Percentiles rank a stretch among this genome's conserved stretches.
Conservation (phyloP, 2,329 filamentous ascomycete genomes). For the Keithomyces neogunnii region DNA sequence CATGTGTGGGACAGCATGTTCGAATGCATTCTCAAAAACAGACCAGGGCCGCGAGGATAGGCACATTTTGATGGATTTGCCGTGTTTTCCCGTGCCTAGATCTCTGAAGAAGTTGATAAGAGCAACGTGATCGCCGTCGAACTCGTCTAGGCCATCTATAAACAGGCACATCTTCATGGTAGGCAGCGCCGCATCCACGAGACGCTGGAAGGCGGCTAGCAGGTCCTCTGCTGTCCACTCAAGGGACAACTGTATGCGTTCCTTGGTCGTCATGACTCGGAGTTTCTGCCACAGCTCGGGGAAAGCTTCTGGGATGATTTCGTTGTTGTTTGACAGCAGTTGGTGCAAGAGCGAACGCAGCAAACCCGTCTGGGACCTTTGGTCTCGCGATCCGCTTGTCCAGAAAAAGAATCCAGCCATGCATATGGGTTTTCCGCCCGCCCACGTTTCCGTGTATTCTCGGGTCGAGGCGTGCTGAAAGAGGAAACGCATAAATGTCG, state of each 20-base stretch:
- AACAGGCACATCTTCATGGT: slow-evolving; percentile 19
- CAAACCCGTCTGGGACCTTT: slow-evolving; percentile 27
- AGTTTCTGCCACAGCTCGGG: slow-evolving; percentile 20
- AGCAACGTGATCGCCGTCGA: slow-evolving; percentile 19
- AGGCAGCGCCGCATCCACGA: slow-evolving; percentile 13
- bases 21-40: slow-evolving; percentile 18
- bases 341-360: slow-evolving; percentile 28
- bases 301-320: slow-evolving; percentile 17
- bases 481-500: slow-evolving; percentile 33
- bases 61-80: slow-evolving; percentile 20
- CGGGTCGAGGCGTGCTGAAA: slow-evolving; percentile 14
- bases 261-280: slow-evolving; percentile 19
- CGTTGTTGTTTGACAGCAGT: slow-evolving; percentile 17
- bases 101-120: slow-evolving; percentile 21
- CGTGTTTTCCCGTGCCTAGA: slow-evolving; percentile 9
- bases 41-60: slow-evolving; percentile 23
- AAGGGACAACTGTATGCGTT: slow-evolving; percentile 18
- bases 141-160: slow-evolving; percentile 26
- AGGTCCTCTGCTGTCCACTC: slow-evolving; percentile 24
- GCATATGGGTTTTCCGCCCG: slow-evolving; percentile 14
- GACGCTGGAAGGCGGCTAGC: slow-evolving; percentile 13
- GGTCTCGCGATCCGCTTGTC: slow-evolving; percentile 29
- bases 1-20: slow-evolving; percentile 15
- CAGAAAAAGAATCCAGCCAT: slow-evolving; percentile 37
- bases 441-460: slow-evolving; percentile 17